Conservation (phyloP, 2,329 filamentous ascomycete genomes). For the Myriosclerotinia curreyana region DNA sequence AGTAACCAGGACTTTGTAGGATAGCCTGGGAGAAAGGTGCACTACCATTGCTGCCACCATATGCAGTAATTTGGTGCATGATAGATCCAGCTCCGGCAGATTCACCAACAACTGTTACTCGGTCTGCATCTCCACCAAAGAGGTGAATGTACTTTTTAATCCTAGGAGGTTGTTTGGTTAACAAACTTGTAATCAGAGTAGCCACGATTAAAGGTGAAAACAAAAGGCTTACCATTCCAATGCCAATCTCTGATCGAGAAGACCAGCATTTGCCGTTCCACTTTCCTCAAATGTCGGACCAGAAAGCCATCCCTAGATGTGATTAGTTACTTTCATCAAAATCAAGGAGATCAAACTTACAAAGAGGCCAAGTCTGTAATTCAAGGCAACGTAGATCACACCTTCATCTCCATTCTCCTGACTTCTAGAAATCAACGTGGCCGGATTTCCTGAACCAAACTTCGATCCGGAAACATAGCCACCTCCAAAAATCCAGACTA, state of each 20-base stretch:
- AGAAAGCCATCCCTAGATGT: conserved; percentile 38
- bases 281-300: conserved; percentile 44
- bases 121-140: conserved; percentile 53
- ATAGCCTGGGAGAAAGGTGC: conserved; percentile 45
- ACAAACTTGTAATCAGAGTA: background rate
- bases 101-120: conserved; percentile 51
- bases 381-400: conserved; percentile 38
- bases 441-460: conserved; percentile 40
- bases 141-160: conserved; percentile 51
- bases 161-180: conserved; percentile 31
- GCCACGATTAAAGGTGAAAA: background rate
- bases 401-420: conserved; percentile 39
- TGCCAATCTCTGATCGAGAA: conserved; percentile 54
- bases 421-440: conserved; percentile 41
- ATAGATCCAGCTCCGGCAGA: conserved; percentile 53
- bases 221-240: conserved; percentile 46
- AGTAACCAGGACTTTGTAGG: conserved; percentile 35
- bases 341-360: conserved; percentile 26
- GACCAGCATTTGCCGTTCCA: conserved; percentile 49
- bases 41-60: conserved; percentile 42
- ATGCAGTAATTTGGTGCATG: conserved; percentile 55
- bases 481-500: conserved; percentile 40
- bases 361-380: conserved; percentile 39
- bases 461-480: conserved; percentile 46
- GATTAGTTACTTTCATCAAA: conserved; percentile 1